Evolutionary conservation across 139 green algal species (phyloP).

Genomic region (Closterium sp.): DNA sequence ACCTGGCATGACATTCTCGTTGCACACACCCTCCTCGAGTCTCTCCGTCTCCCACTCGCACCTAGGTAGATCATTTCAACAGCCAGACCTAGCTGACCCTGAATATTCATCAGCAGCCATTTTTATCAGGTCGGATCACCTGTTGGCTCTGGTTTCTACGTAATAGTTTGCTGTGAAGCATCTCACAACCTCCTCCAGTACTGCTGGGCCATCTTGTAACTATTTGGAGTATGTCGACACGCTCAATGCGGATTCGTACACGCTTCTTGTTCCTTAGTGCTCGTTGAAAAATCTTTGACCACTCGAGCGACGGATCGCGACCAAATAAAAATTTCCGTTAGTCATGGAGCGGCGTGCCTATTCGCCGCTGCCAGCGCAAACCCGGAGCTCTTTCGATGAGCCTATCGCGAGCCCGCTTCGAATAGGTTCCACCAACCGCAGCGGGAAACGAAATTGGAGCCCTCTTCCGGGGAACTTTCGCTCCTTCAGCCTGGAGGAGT

Average conservation of each 20-base stretch:
- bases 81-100: background rate
- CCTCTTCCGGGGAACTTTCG: background rate
- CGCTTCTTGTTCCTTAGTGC: too few species aligned
- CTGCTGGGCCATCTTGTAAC: too few species aligned
- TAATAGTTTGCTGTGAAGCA: too few species aligned
- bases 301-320: background rate
- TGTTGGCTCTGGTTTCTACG: too few species aligned
- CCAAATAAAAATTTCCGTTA: background rate
- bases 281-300: too few species aligned
- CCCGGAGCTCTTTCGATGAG: background rate
- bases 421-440: background rate
- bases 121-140: too few species aligned
- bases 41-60: background rate
- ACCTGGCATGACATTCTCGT: background rate
- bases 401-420: background rate
- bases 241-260: background rate
- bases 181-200: too few species aligned
- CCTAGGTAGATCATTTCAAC: background rate
- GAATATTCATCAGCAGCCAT: too few species aligned
- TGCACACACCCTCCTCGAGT: background rate
- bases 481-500: background rate
- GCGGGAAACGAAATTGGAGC: background rate
- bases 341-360: background rate
- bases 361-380: background rate
- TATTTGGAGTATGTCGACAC: too few species aligned